Conservation (phyloP, 2,329 filamentous ascomycete species). For the Epichloe bromicola region DNA sequence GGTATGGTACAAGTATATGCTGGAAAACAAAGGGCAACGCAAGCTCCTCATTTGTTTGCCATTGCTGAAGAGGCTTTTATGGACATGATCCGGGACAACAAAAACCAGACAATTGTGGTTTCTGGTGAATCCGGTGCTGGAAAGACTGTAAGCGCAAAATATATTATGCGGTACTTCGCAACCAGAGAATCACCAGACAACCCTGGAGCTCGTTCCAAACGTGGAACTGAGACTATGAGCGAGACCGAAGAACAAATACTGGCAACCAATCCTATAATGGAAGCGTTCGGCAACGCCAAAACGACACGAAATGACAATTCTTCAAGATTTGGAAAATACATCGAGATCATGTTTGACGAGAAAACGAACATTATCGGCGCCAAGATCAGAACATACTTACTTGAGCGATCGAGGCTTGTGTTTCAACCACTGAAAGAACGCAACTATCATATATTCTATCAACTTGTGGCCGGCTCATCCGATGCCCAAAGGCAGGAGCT, state of each 20-base stretch:
- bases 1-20: conserved; percentile 99
- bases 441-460: conserved; percentile 99
- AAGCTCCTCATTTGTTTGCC: conserved; percentile 94
- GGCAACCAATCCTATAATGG: conserved; percentile 98
- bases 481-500: conserved; percentile 72
- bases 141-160: conserved; percentile 98
- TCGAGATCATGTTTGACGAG: conserved; percentile 98
- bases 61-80: conserved; percentile 98
- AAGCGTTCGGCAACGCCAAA: conserved; percentile 98
- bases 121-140: conserved; percentile 97
- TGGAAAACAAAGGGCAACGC: conserved; percentile 88
- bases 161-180: conserved; percentile 99
- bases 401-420: conserved; percentile 89
- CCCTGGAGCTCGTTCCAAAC: conserved; percentile 62
- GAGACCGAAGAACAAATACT: conserved; percentile 98
- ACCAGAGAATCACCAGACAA: conserved; percentile 90
- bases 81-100: conserved; percentile 94
- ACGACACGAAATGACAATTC: conserved; percentile 99
- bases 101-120: conserved; percentile 98
- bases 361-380: conserved; percentile 94
- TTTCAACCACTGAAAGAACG: conserved; percentile 96
- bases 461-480: conserved; percentile 83
- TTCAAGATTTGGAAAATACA: conserved; percentile 97
- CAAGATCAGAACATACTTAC: conserved; percentile 88
- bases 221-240: conserved; percentile 72